phyloP scores from a whole-genome alignment of 2,329 filamentous ascomycete genomes.

The Cordyceps tenuipes region DNA sequence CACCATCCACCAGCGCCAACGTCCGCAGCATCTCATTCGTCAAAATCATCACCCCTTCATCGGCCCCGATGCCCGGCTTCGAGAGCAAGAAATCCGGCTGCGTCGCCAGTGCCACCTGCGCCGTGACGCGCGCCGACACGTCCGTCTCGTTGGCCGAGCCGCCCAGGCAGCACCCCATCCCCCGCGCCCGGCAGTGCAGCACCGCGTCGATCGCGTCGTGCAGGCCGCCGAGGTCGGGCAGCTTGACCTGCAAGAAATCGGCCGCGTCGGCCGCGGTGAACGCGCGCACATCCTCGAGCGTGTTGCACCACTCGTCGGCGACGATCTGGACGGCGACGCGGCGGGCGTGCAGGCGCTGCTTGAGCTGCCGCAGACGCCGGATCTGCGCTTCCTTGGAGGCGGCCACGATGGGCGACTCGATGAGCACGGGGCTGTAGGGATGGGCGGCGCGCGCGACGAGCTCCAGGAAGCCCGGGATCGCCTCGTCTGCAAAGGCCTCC shows the following conservation, averaged over 20 bases:
- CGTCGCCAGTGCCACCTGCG: background rate
- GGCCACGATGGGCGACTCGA: background rate
- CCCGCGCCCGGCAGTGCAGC: background rate
- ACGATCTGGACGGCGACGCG: background rate
- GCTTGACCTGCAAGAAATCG: background rate
- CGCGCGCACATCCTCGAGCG: background rate
- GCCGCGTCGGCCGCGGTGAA: background rate
- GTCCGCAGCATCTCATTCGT: background rate
- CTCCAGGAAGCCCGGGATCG: background rate
- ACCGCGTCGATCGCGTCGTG: background rate
- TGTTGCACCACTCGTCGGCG: background rate
- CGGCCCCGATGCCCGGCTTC: background rate
- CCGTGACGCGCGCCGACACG: background rate
- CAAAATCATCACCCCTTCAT: background rate
- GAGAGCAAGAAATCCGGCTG: background rate
- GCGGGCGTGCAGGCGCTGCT: background rate
- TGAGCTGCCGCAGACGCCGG: background rate
- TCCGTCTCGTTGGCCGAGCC: background rate
- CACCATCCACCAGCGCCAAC: background rate
- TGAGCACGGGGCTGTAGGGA: background rate
- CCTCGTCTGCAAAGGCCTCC: background rate
- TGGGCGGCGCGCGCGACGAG: background rate
- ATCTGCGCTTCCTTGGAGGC: background rate
- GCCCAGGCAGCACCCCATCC: background rate
- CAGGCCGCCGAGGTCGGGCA: background rate